phyloP scores from a whole-genome alignment of 176 grass and related monocot species.

The Chrysopogon serrulatus region DNA sequence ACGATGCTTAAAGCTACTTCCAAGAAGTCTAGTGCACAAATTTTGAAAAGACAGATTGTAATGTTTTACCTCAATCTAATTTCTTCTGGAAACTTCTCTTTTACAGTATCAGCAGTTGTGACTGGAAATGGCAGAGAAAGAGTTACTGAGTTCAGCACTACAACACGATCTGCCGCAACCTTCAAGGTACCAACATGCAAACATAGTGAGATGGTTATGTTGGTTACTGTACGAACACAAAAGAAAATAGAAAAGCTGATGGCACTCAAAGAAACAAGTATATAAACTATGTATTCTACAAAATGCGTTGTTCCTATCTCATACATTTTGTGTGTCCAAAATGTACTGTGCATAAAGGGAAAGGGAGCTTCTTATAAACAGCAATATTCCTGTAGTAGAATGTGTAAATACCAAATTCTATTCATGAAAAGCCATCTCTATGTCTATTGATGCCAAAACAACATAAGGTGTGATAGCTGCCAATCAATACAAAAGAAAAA shows the following conservation, averaged over 20 bases:
- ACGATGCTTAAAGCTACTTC: not conserved
- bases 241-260: not conserved
- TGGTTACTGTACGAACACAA: not conserved
- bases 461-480: not conserved
- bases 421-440: not conserved
- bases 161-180: conserved; percentile 65
- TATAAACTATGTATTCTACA: not conserved
- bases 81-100: conserved; percentile 89
- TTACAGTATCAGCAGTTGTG: conserved; percentile 67
- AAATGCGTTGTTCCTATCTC: not conserved
- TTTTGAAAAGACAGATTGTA: not conserved
- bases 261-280: not conserved
- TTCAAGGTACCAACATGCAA: conserved; percentile 23
- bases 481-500: not conserved
- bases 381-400: not conserved
- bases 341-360: not conserved
- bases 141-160: conserved; percentile 82
- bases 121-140: conserved; percentile 86
- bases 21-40: not conserved
- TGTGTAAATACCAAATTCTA: not conserved
- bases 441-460: not conserved
- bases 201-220: conserved; percentile 7
- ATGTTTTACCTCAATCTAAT: conserved; percentile 82
- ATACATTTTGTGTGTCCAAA: not conserved
- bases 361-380: not conserved